Evolutionary conservation across 495 filamentous ascomycete species (phyloP), one percentile per base, ranked within the genome.

Genomic region (Parathielavia hyrcaniae): DNA sequence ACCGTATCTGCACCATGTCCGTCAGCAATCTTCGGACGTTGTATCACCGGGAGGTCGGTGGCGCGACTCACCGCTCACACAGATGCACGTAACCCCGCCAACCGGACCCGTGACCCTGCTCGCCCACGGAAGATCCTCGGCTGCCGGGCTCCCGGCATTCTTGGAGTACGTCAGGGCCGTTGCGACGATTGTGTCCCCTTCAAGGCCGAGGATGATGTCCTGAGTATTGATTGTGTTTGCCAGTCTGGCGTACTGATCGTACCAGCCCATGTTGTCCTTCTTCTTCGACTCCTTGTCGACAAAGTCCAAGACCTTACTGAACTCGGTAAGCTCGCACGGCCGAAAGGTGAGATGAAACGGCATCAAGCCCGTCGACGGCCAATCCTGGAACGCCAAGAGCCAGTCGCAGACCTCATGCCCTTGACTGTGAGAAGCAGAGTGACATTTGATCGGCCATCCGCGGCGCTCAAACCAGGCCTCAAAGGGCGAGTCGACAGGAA

Each of bases 21-120:
- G 47, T 62, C 32, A 58, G 55, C 43, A 49, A 32, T 45, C 19
- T 38, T 14, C 1, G 13, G 3, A n/a, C n/a, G n/a, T n/a, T n/a
- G 20, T 39, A 4, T 5, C 9, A 12, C 1, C 13, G 13, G 35
- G 4, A 13, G 9, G 10, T 9, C 13, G 17, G 5, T 12, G 20
- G 20, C 2, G 19, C 8, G 61, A 72, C 66, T 53, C 16, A 80
- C 82, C 77, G 63, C 68, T 68, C 60, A 84, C 78, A 65, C 81
- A 82, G 40, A 86, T 71, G 61, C 83, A 86, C 34, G 81, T 80
- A 32, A 84, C 75, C 19, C 83, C 82, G 17, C 82, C 83, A 50
- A 83, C 74, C 58, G 81, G 76, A 36, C 72, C 71, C 19, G 74
- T 78, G 59, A 84, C 78, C 55, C 70, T 74, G 52, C 71, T 67